phyloP scores from a whole-genome alignment of 441 rosid genomes.

The Jatropha multifida region DNA sequence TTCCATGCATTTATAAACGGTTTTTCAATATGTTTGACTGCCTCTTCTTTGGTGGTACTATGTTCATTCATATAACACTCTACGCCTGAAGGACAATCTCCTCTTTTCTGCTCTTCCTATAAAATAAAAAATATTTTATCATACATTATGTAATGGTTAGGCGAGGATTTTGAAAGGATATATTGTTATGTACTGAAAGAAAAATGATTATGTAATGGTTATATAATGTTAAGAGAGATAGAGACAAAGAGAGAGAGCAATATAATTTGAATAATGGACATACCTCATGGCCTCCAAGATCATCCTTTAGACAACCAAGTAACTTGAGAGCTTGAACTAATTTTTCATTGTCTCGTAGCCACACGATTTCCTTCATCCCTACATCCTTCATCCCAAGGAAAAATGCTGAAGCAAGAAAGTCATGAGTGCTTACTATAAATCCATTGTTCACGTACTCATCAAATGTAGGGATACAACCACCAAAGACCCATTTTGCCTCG shows the following conservation, averaged over 20 bases:
- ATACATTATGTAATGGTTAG: too few relatives aligned
- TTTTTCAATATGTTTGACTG: constrained; percentile 9
- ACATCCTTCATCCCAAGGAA: neutral
- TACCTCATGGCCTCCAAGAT: neutral
- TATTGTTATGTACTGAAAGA: too few relatives aligned
- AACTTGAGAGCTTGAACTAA: constrained; percentile 1
- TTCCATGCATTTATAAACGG: constrained; percentile 23
- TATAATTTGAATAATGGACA: too few relatives aligned
- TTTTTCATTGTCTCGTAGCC: constrained; percentile 17
- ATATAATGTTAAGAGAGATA: too few relatives aligned
- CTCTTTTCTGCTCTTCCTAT: constrained; percentile 14
- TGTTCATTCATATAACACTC: constrained; percentile 33
- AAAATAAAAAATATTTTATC: too few relatives aligned
- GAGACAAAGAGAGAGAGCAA: too few relatives aligned
- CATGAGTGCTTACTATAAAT: neutral
- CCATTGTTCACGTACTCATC: constrained; percentile 4
- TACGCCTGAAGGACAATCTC: constrained; percentile 19
- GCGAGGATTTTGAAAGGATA: too few relatives aligned
- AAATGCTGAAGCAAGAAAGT: neutral
- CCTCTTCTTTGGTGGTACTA: constrained; percentile 16
- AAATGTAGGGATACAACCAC: constrained; percentile 15
- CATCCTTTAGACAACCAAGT: neutral
- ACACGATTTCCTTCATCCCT: constrained; percentile 5
- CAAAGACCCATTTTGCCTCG: constrained; percentile 5
- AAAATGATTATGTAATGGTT: too few relatives aligned